A percentile compares a stretch with the other conserved stretches of the same genome.
Conservation (phyloP, 2,329 filamentous ascomycete species). For the Exophiala oligosperma region DNA sequence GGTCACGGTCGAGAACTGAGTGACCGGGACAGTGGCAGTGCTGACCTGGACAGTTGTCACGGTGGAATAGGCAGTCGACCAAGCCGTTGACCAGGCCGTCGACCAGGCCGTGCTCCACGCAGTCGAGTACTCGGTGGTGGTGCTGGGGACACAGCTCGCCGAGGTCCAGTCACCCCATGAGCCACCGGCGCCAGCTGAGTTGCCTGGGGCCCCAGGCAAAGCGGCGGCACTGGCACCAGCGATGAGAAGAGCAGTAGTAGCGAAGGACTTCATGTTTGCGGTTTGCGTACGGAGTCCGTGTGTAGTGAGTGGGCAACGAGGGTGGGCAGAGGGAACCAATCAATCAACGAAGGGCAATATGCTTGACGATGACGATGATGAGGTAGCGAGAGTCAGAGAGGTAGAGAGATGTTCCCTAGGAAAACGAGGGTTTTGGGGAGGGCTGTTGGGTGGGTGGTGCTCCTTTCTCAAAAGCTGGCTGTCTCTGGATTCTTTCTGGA, state of each 20-base stretch:
- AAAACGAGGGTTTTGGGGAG: background rate
- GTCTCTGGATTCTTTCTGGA: background rate
- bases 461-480: background rate
- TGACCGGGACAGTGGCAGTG: too few relatives aligned
- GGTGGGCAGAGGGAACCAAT: background rate
- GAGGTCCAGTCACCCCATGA: background rate
- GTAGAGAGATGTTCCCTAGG: background rate
- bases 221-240: conserved; percentile 1
- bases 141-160: background rate
- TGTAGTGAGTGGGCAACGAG: background rate
- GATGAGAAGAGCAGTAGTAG: background rate
- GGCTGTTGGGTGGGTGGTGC: background rate
- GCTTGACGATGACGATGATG: background rate
- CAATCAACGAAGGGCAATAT: background rate
- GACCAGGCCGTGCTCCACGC: background rate
- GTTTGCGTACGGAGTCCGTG: background rate
- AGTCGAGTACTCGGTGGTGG: background rate
- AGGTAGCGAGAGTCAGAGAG: background rate
- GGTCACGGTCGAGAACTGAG: too few relatives aligned
- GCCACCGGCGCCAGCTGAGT: too few relatives aligned
- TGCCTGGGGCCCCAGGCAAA: background rate
- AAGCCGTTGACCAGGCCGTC: background rate
- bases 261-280: background rate
- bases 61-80: background rate
- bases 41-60: too few relatives aligned